phyloP scores from a whole-genome alignment of 2,329 filamentous ascomycete genomes.

The Talaromyces verruculosus region DNA sequence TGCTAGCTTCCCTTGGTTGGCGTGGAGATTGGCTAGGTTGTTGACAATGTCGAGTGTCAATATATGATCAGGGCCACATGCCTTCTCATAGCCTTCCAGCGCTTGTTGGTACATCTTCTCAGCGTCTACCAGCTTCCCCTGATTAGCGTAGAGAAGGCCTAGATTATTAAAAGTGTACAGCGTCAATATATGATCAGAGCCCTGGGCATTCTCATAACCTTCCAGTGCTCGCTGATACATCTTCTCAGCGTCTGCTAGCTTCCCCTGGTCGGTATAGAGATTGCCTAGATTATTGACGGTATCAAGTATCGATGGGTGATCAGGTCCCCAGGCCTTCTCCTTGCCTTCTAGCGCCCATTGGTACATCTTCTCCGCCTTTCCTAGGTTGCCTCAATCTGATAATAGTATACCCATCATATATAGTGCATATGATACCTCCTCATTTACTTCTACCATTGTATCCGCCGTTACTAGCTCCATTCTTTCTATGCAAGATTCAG shows the following conservation, averaged over 20 bases:
- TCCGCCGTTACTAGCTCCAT: slow-evolving; percentile 3
- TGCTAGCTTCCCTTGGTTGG: not conserved
- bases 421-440: slow-evolving; percentile 4
- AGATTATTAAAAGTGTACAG: not conserved
- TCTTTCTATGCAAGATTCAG: slow-evolving; percentile 10
- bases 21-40: not conserved
- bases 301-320: not conserved
- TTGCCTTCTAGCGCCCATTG: not conserved
- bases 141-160: not conserved
- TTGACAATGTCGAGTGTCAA: not conserved
- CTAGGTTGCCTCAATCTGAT: slow-evolving; percentile 9
- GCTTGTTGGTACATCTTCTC: not conserved
- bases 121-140: not conserved
- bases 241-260: not conserved
- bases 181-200: not conserved
- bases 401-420: slow-evolving; percentile 7
- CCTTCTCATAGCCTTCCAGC: not conserved
- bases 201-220: not conserved
- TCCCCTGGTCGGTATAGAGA: not conserved
- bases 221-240: slow-evolving; percentile 6
- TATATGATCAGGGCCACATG: not conserved
- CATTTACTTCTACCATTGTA: slow-evolving; percentile 1
- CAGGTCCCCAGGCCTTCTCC: not conserved
- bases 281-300: not conserved
- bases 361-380: slow-evolving; percentile 15